These are phyloP conservation scores for Artomyces pyxidatus DNA, from an alignment of 768 basidiomycete genomes.

Conservation along the genomic window DNA sequence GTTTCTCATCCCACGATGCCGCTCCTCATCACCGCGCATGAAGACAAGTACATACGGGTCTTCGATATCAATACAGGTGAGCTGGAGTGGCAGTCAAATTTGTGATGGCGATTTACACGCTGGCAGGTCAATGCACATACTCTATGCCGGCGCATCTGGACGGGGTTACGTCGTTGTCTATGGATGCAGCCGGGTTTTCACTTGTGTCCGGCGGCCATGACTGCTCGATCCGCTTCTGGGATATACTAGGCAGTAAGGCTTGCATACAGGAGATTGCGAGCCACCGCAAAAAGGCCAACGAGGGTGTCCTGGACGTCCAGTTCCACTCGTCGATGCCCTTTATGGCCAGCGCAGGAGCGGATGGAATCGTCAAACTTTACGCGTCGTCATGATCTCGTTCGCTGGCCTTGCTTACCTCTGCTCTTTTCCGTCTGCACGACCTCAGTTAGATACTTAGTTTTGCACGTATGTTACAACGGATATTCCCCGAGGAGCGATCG, in stretches of 20 bases:
- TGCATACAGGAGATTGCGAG: slow-evolving; percentile 86
- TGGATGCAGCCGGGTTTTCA: slow-evolving; percentile 80
- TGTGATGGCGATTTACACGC: too few relatives aligned
- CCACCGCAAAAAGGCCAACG: slow-evolving; percentile 83
- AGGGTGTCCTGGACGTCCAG: slow-evolving; percentile 85
- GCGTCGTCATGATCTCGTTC: slow-evolving; percentile 70
- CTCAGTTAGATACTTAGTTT: background rate
- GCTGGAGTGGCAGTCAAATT: too few relatives aligned
- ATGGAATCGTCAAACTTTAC: slow-evolving; percentile 89
- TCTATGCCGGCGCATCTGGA: slow-evolving; percentile 89
- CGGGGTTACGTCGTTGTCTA: slow-evolving; percentile 83
- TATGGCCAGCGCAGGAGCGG: slow-evolving; percentile 92
- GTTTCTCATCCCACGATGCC: slow-evolving; percentile 88
- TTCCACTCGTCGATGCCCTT: slow-evolving; percentile 79
- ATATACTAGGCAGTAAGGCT: slow-evolving; percentile 67
- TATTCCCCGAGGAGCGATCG: background rate
- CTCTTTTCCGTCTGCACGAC: too few relatives aligned
- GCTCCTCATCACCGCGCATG: slow-evolving; percentile 82
- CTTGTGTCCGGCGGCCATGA: slow-evolving; percentile 91
- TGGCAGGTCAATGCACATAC: slow-evolving; percentile 74
- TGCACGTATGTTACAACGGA: background rate
- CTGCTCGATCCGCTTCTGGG: slow-evolving; percentile 93
- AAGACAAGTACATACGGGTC: slow-evolving; percentile 88
- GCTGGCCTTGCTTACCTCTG: slow-evolving; percentile 6
- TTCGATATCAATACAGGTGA: slow-evolving; percentile 79